Evolutionary conservation across 2,329 filamentous ascomycete species (phyloP).

Genomic region (Magnaporthiopsis poae): DNA sequence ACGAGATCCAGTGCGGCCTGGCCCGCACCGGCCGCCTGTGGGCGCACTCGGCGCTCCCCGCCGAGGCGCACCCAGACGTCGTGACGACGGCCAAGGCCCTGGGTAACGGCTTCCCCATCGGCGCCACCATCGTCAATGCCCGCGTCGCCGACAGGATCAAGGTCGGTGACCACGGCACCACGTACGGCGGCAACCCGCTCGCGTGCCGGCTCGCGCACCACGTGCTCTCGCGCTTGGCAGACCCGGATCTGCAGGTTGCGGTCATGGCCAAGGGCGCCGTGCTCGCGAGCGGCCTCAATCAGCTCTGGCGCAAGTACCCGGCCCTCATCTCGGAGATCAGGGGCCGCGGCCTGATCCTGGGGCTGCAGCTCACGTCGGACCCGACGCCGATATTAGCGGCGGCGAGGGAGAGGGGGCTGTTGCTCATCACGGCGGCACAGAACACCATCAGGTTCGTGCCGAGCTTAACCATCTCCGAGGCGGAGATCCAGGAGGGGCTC

Average conservation of each 20-base stretch:
- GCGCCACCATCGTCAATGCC: slow-evolving; percentile 57
- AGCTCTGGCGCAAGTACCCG: slow-evolving; percentile 45
- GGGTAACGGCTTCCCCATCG: slow-evolving; percentile 92
- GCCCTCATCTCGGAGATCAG: slow-evolving; percentile 67
- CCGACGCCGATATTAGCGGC: slow-evolving; percentile 69
- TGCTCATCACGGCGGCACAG: slow-evolving; percentile 85
- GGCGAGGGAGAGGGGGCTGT: slow-evolving; percentile 73
- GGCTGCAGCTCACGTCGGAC: slow-evolving; percentile 69
- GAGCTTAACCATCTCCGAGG: slow-evolving; percentile 67
- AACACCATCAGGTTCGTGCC: slow-evolving; percentile 91
- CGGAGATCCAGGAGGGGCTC: slow-evolving; percentile 71
- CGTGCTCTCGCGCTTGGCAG: slow-evolving; percentile 67
- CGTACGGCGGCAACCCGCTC: slow-evolving; percentile 85
- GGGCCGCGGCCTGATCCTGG: slow-evolving; percentile 76
- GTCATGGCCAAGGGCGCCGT: slow-evolving; percentile 57
- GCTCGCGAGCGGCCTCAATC: slow-evolving; percentile 38
- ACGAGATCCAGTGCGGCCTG: slow-evolving; percentile 94
- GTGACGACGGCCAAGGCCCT: slow-evolving; percentile 91
- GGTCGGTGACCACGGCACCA: slow-evolving; percentile 77
- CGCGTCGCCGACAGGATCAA: slow-evolving; percentile 57
- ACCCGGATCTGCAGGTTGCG: slow-evolving; percentile 56
- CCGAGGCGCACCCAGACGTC: slow-evolving; percentile 82
- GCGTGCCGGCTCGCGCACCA: slow-evolving; percentile 77
- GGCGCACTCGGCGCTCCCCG: slow-evolving; percentile 69
- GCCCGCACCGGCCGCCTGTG: slow-evolving; percentile 76